Base-by-base conservation (phyloP, 2,329 filamentous ascomycete species). In the Colletotrichum tamarilloi region DNA sequence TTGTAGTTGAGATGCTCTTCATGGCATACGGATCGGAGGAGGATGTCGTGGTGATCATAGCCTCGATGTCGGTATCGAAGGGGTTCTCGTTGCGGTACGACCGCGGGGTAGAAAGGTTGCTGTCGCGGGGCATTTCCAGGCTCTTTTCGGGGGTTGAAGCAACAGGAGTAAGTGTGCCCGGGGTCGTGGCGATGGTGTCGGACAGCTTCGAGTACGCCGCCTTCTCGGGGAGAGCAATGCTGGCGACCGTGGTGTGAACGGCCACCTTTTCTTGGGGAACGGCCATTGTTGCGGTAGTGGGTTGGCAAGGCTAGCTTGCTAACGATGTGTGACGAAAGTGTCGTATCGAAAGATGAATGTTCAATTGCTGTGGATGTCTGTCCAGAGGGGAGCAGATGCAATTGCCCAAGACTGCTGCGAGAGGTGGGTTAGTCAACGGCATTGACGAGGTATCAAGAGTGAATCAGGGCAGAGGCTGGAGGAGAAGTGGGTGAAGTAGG, bases 11-110 rank as follows among this genome's bases (percentile, higher is more conserved):
- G 22, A 78, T 79, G 68, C 80, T 77, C 72, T 82, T 83, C 69
- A 80, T 78, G 66, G 79, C 82, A 32, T 79, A 77, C 35, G 80
- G 78, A 30, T 72, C 73, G 22, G 79, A 80, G 5, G 77, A 76
- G 70, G 81, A 82, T 60, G 78, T 78, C 57, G 81, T 77, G 16
- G 86, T 82, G 57, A 86, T 79, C 81, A 87, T 85, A 46, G 87
- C 88, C 78, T 91, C 89, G 62, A 91, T 82, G 75, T 91, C 89
- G 5, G 87, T 87, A 64, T 91, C 89, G 77, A 90, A 91, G 26
- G 88, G 88, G 76, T 89, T 88, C 71, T 79, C 77, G 55, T 79
- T 82, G 53, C 81, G 80, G 53, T 82, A 81, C 1, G 86, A 85
- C 55, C 80, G 80, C 1, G 88, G 87, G 12, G 85, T 86, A 0